Evolutionary conservation across 23 red algal genomes (phyloP).

Genomic region (Agarophyton chilense): DNA sequence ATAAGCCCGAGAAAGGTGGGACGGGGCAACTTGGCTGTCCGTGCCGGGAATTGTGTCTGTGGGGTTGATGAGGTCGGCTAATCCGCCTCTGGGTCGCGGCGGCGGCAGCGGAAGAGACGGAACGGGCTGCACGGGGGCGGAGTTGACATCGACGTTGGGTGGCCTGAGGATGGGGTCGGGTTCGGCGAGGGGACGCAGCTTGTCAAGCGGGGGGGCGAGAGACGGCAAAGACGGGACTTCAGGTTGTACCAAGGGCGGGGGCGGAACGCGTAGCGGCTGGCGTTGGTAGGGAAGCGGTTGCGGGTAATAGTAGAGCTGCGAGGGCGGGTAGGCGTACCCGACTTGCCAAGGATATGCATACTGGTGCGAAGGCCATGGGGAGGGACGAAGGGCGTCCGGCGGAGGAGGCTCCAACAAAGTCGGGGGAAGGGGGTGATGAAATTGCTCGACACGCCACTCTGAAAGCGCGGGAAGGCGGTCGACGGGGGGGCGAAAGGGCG

Average conservation of each 20-base stretch:
- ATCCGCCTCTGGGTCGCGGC: slow-evolving; percentile 9
- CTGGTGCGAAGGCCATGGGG: slow-evolving; percentile 17
- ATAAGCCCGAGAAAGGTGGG: not conserved
- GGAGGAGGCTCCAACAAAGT: not conserved
- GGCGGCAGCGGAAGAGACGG: not conserved
- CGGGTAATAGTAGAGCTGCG: slow-evolving; percentile 41
- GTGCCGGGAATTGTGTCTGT: slow-evolving; percentile 31
- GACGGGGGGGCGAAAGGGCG: slow-evolving; percentile 29
- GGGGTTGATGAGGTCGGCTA: slow-evolving; percentile 63
- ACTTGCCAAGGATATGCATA: slow-evolving; percentile 18
- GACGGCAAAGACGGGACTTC: slow-evolving; percentile 2
- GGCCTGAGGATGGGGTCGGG: not conserved
- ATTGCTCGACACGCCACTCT: slow-evolving; percentile 32
- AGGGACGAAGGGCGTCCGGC: not conserved
- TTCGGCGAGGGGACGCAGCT: slow-evolving; percentile 11
- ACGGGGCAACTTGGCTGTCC: not conserved
- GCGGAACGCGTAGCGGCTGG: not conserved
- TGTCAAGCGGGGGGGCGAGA: not conserved
- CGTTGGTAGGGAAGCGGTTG: slow-evolving; percentile 24
- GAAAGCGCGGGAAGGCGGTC: slow-evolving; percentile 26
- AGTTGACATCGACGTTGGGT: not conserved
- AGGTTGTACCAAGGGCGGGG: not conserved
- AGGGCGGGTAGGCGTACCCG: slow-evolving; percentile 24
- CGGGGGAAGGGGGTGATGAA: not conserved
- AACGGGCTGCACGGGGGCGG: not conserved